Percentiles rank a stretch among this genome's conserved stretches.
Evolutionary conservation across 495 filamentous ascomycete species (phyloP).

Genomic region (Zalerion maritima): DNA sequence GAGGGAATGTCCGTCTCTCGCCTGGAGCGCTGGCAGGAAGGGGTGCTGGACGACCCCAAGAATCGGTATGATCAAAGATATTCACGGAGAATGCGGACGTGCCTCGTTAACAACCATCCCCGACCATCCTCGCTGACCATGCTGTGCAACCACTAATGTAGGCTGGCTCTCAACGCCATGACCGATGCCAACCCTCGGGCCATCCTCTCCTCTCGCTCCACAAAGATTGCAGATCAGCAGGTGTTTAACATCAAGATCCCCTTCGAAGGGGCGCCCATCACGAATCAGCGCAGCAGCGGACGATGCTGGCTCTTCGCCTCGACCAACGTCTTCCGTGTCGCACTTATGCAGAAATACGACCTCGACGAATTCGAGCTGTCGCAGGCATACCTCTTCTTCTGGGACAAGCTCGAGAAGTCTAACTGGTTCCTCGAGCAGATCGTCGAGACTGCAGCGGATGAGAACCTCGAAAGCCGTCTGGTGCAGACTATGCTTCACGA

Average conservation of each 20-base stretch:
- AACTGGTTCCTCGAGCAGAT: constrained; percentile 80
- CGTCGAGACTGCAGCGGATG: constrained; percentile 52
- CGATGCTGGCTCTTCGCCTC: constrained; percentile 84
- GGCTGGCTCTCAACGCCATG: constrained; percentile 55
- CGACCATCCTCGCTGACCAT: not conserved
- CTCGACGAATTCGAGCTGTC: constrained; percentile 69
- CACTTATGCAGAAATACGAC: constrained; percentile 65
- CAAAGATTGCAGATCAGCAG: constrained; percentile 51
- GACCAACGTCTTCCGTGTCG: constrained; percentile 75
- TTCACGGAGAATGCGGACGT: constrained; percentile 1
- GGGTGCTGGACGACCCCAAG: constrained; percentile 49
- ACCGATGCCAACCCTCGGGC: constrained; percentile 37
- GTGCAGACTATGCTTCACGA: constrained; percentile 48
- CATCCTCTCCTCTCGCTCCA: constrained; percentile 39
- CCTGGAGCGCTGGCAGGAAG: constrained; percentile 41
- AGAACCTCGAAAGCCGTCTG: constrained; percentile 52
- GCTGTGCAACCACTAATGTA: constrained; percentile 6
- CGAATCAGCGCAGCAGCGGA: constrained; percentile 64
- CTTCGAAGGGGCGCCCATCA: constrained; percentile 69
- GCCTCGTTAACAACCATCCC: not conserved
- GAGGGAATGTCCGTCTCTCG: constrained; percentile 29
- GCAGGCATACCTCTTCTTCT: constrained; percentile 85
- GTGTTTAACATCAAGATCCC: constrained; percentile 73
- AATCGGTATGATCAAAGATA: no score
- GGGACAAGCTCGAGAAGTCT: constrained; percentile 85